Conservation (phyloP, 139 green algal genomes). For the Chlorella sp. region DNA sequence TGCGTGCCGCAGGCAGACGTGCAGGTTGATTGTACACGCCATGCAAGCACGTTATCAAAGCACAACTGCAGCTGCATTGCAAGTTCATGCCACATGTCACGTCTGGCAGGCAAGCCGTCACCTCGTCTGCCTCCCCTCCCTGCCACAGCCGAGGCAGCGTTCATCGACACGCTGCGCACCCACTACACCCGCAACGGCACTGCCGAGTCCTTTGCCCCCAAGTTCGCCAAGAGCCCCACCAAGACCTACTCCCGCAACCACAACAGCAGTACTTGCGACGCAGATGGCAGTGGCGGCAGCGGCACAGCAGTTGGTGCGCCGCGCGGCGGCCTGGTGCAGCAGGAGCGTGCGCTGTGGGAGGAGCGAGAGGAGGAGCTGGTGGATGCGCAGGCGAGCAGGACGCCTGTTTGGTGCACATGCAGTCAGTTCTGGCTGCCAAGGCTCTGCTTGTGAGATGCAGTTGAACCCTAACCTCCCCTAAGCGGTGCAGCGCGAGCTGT, state of each 20-base stretch:
- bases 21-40: too few species aligned
- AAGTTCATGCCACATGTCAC: too few species aligned
- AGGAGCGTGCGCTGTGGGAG: conserved; percentile 26
- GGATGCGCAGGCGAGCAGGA: conserved; percentile 8
- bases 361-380: conserved; percentile 28
- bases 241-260: neutral
- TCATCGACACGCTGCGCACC: conserved; percentile 12
- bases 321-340: neutral
- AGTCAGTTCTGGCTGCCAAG: too few species aligned
- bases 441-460: too few species aligned
- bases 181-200: conserved; percentile 26
- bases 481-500: too few species aligned
- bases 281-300: neutral
- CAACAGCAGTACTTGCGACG: neutral
- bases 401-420: too few species aligned
- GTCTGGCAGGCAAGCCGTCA: too few species aligned
- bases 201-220: neutral
- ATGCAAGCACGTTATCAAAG: too few species aligned
- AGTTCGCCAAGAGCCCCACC: neutral
- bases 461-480: too few species aligned
- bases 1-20: neutral
- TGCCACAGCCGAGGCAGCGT: conserved; percentile 6
- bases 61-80: too few species aligned
- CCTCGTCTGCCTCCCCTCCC: neutral
- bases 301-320: too few species aligned